phyloP scores from a whole-genome alignment of 148 eudicot genomes.

The Vaccinium myrtillus region DNA sequence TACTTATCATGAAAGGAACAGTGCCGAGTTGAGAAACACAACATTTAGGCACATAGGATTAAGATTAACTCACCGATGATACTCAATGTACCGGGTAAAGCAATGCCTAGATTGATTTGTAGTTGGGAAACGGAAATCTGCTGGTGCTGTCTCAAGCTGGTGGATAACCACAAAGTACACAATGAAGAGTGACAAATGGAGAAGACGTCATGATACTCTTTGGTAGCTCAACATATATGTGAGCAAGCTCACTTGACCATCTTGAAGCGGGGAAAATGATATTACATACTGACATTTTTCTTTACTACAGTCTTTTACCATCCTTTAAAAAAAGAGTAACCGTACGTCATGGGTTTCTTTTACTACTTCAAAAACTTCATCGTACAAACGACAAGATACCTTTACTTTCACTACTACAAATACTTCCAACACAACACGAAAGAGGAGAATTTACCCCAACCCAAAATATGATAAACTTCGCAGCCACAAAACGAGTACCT shows the following conservation, averaged over 20 bases:
- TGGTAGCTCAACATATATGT: not conserved
- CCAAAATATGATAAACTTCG: not conserved
- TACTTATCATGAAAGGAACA: not conserved
- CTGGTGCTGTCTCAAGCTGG: conserved; percentile 94
- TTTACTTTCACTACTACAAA: not conserved
- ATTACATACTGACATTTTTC: not conserved
- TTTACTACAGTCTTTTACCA: not conserved
- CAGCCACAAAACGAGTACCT: too few relatives aligned
- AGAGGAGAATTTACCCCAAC: not conserved
- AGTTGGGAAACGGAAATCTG: conserved; percentile 93
- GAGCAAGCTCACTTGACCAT: not conserved
- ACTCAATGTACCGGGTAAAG: conserved; percentile 90
- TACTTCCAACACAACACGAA: not conserved
- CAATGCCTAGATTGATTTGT: conserved; percentile 96
- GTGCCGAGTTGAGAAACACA: not conserved
- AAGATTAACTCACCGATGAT: conserved; percentile 61
- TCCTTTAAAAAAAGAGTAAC: not conserved
- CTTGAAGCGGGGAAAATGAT: not conserved
- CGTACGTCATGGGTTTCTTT: not conserved
- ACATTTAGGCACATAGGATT: not conserved
- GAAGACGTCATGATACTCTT: not conserved
- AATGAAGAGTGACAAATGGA: not conserved
- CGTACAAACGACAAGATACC: not conserved
- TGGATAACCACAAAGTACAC: not conserved
- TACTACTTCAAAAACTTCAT: too few relatives aligned